These are phyloP conservation scores for Rhynchosporium agropyri DNA, from an alignment of 2,329 filamentous ascomycete species.

Conservation along the genomic window DNA sequence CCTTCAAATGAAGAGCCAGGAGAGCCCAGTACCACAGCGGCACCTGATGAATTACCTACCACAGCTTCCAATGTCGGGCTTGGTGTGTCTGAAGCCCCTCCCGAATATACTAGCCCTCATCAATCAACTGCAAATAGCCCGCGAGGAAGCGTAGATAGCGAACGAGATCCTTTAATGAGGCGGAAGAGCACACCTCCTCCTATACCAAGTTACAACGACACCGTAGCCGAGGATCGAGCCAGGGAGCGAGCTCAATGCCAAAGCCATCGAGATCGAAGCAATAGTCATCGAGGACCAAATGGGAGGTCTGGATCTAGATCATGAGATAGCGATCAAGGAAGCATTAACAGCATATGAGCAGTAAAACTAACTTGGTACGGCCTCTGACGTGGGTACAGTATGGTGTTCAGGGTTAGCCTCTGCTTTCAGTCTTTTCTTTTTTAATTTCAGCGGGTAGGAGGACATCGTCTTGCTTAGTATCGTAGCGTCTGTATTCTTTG, in stretches of 20 bases:
- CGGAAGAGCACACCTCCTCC: conserved; percentile 40
- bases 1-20: conserved; percentile 70
- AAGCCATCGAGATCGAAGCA: conserved; percentile 25
- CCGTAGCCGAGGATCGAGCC: conserved; percentile 38
- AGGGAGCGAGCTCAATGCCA: conserved; percentile 34
- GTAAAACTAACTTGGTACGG: conserved; percentile 2
- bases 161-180: conserved; percentile 55
- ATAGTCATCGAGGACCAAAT: conserved; percentile 22
- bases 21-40: conserved; percentile 45
- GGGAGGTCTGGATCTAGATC: conserved; percentile 23
- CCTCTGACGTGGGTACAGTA: conserved; percentile 10
- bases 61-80: conserved; percentile 30
- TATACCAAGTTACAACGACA: conserved; percentile 44
- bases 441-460: conserved; percentile 7
- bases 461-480: conserved; percentile 2
- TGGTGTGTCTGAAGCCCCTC: conserved; percentile 59
- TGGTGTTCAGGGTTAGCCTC: conserved; percentile 14
- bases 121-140: conserved; percentile 59
- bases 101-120: conserved; percentile 70
- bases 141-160: conserved; percentile 56
- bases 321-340: conserved; percentile 22
- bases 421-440: conserved; percentile 1
- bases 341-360: conserved; percentile 7
- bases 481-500: neutral
- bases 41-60: conserved; percentile 29